Evolutionary conservation across 2,329 filamentous ascomycete species (phyloP), one percentile per base, ranked within the genome.

Genomic region (Alternaria brassicicola): DNA sequence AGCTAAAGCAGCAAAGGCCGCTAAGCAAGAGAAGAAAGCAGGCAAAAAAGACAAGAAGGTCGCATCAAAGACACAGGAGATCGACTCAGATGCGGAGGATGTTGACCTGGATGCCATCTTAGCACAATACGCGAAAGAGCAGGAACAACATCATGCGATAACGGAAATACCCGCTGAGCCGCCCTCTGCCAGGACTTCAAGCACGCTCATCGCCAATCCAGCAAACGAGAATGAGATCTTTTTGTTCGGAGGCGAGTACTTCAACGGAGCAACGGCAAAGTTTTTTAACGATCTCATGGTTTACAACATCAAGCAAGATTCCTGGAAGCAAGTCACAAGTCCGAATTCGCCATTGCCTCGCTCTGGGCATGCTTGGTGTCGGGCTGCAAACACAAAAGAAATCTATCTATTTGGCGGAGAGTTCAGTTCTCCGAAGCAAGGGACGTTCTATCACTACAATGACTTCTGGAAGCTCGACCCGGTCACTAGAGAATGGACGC

Each of bases 371-470:
- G 94, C 95, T 15, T 97, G 93, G 92, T 96, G 92, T 70, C 86
- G 93, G 57, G 93, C 91, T 56, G 91, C 90, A 46, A 97, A 97
- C 78, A 86, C 89, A 15, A 90, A 89, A 62, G 88, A 90, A 31
- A 86, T 98, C 51, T 99, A 96, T 76, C 81, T 99, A 15, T 98
- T 98, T 72, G 95, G 95, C 64, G 95, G 94, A 61, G 95, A 99
- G 79, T 99, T 99, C 77, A 96, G 91, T 57, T 94, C 90, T 26
- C 95, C 95, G 2, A 98, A 97, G 76, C 95, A 98, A 78, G 95
- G 95, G 4, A 98, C 94, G 0, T 99, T 99, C 73, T 97, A 99
- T 77, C 95, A 99, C 78, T 99, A 99, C 81, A 97, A 96, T 72
- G 95, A 98, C 79, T 98, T 99, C 76, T 99, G 95, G 94, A 85